Evolutionary conservation across 371 early-diverging fungal genomes (phyloP).

Genomic region (Mucor plumbeus): DNA sequence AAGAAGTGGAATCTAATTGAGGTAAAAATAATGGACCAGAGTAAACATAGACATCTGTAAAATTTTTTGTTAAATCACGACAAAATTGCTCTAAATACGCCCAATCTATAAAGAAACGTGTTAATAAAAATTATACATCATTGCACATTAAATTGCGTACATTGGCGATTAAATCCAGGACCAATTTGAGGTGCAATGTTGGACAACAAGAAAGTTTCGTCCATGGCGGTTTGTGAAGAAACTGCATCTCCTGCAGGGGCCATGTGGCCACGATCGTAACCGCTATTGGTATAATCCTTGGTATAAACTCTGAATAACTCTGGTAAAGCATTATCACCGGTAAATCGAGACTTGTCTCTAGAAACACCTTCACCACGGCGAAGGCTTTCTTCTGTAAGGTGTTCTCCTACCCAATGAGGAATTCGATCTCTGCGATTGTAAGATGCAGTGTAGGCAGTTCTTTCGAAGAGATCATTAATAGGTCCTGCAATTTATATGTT

Average conservation of each 20-base stretch:
- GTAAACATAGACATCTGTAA: constrained; percentile 75
- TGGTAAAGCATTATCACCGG: constrained; percentile 66
- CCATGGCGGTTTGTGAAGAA: constrained; percentile 64
- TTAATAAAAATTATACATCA: constrained; percentile 6
- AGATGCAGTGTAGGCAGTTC: constrained; percentile 59
- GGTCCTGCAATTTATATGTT: constrained; percentile 39
- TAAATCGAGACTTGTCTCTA: constrained; percentile 67
- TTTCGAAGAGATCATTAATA: constrained; percentile 51
- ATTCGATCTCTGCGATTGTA: constrained; percentile 77
- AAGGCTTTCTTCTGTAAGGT: constrained; percentile 70
- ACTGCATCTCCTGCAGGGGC: constrained; percentile 81
- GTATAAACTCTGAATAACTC: constrained; percentile 65
- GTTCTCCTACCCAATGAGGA: constrained; percentile 85
- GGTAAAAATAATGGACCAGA: constrained; percentile 84
- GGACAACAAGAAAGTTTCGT: constrained; percentile 75
- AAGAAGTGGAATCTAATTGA: constrained; percentile 37
- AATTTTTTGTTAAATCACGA: constrained; percentile 64
- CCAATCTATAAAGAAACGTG: constrained; percentile 53
- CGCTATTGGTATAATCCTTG: constrained; percentile 70
- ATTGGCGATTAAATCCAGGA: constrained; percentile 80
- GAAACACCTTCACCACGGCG: constrained; percentile 53
- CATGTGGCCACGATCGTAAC: constrained; percentile 86
- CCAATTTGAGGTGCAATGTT: constrained; percentile 87
- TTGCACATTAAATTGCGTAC: constrained; percentile 31
- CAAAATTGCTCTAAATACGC: constrained; percentile 77